A percentile compares a stretch with the other conserved stretches of the same genome.
phyloP scores from a whole-genome alignment of 139 green algal genomes.

The Volvox africanus region DNA sequence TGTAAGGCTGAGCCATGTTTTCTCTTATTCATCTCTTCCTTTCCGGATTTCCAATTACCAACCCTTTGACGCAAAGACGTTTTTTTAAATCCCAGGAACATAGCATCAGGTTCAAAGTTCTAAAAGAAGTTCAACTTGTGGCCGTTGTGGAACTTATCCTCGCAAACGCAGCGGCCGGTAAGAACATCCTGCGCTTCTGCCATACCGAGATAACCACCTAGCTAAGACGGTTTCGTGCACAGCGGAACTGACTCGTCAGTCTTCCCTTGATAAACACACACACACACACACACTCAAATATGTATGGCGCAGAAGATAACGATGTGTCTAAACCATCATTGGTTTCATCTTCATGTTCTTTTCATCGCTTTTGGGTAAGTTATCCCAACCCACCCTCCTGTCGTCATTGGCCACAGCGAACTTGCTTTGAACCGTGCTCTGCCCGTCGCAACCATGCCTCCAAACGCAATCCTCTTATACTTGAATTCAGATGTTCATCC shows the following conservation, averaged over 20 bases:
- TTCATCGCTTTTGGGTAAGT: neutral
- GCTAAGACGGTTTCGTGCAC: no score
- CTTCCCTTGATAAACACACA: no score
- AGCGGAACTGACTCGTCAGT: no score
- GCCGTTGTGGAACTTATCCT: slow-evolving; percentile 4
- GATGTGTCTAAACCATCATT: neutral
- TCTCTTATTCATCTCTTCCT: neutral
- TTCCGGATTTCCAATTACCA: neutral
- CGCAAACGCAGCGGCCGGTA: neutral
- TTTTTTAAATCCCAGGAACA: neutral
- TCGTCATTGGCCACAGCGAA: neutral
- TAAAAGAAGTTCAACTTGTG: neutral
- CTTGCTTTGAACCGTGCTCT: neutral
- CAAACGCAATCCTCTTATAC: neutral
- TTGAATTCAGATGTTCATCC: neutral
- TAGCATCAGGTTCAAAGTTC: slow-evolving; percentile 35
- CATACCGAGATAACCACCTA: no score
- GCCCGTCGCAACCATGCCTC: neutral
- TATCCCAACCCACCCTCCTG: neutral
- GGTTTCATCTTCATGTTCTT: neutral
- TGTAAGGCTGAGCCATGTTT: neutral
- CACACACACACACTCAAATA: no score
- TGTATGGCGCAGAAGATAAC: no score
- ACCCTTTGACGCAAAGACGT: neutral
- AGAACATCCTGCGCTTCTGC: no score